A percentile compares a stretch with the other conserved stretches of the same genome.
Conservation (phyloP, 495 filamentous ascomycete genomes). For the Talaromyces liani region DNA sequence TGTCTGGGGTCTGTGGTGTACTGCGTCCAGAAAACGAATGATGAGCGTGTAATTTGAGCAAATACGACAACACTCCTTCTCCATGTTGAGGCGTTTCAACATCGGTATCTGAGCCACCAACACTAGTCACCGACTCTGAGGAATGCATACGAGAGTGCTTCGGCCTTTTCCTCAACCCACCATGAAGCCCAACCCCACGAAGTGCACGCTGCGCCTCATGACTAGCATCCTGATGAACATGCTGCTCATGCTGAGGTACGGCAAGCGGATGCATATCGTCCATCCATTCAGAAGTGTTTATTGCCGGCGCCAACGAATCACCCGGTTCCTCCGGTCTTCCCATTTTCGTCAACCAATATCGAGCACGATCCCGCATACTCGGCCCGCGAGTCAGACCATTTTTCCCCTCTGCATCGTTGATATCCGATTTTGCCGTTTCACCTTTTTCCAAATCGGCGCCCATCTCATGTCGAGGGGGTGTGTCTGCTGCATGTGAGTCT, state of each 20-base stretch:
- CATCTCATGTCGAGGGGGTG: background rate
- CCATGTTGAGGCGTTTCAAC: slow-evolving; percentile 23
- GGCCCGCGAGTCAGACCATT: background rate
- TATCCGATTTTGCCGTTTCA: slow-evolving; percentile 4
- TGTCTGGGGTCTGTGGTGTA: slow-evolving; percentile 30
- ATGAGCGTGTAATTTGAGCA: slow-evolving; percentile 31
- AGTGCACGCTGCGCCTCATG: slow-evolving; percentile 38
- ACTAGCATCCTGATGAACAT: slow-evolving; percentile 20
- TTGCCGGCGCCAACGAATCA: slow-evolving; percentile 1
- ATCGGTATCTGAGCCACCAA: slow-evolving; percentile 2
- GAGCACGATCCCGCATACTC: slow-evolving; percentile 1
- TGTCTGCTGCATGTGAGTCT: background rate
- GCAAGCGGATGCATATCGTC: background rate
- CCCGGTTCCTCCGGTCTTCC: slow-evolving; percentile 8
- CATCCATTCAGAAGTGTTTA: background rate
- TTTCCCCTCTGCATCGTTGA: background rate
- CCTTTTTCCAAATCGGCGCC: slow-evolving; percentile 6
- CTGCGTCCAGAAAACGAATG: slow-evolving; percentile 19
- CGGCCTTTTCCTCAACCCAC: slow-evolving; percentile 26
- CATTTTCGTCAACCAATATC: background rate
- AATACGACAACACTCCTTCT: slow-evolving; percentile 33
- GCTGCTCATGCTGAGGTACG: background rate
- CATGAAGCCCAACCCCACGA: slow-evolving; percentile 28
- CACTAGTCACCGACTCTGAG: slow-evolving; percentile 6
- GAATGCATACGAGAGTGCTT: background rate